Percentiles rank a stretch among this genome's conserved stretches.
Conservation (phyloP, 495 filamentous ascomycete species). For the Antarctomyces pellizariae region DNA sequence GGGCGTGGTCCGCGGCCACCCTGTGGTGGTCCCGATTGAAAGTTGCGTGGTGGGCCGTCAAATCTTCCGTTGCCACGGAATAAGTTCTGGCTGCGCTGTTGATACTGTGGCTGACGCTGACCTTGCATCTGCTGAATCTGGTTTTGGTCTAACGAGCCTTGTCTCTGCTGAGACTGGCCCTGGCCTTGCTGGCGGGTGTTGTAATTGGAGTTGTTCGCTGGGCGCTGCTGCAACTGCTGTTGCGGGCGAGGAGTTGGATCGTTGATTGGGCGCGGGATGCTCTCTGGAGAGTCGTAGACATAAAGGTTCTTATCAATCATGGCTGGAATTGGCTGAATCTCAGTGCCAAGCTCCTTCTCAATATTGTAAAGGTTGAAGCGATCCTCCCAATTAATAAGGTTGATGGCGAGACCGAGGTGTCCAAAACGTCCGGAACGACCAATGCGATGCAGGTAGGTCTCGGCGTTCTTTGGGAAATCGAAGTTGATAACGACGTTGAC, state of each 20-base stretch:
- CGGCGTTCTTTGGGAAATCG: slow-evolving; percentile 97
- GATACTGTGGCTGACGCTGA: slow-evolving; percentile 15
- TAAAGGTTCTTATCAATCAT: slow-evolving; percentile 96
- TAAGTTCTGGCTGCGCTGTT: slow-evolving; percentile 10
- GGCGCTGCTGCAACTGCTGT: slow-evolving; percentile 12
- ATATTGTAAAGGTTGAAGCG: slow-evolving; percentile 98
- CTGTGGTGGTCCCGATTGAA: slow-evolving; percentile 14
- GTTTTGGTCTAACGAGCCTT: slow-evolving; percentile 11
- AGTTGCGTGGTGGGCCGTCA: slow-evolving; percentile 15
- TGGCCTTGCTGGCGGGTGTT: slow-evolving; percentile 10
- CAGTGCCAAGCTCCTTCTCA: slow-evolving; percentile 87
- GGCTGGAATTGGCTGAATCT: slow-evolving; percentile 85
- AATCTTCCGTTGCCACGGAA: slow-evolving; percentile 14
- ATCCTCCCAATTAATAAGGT: slow-evolving; percentile 98
- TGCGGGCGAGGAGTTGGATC: slow-evolving; percentile 13
- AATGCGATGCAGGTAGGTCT: slow-evolving; percentile 97
- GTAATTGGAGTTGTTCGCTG: slow-evolving; percentile 9
- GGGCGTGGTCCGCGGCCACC: slow-evolving; percentile 16
- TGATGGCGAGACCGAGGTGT: slow-evolving; percentile 92
- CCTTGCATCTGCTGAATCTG: slow-evolving; percentile 17
- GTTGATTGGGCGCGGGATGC: slow-evolving; percentile 56
- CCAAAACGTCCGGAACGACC: slow-evolving; percentile 93
- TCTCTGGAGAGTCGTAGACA: slow-evolving; percentile 90
- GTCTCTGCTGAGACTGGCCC: slow-evolving; percentile 10
- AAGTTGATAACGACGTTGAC: slow-evolving; percentile 99